Evolutionary conservation across 2,329 filamentous ascomycete genomes (phyloP), one percentile per base, ranked within the genome.

Genomic region (Pestalotiopsis sp.): DNA sequence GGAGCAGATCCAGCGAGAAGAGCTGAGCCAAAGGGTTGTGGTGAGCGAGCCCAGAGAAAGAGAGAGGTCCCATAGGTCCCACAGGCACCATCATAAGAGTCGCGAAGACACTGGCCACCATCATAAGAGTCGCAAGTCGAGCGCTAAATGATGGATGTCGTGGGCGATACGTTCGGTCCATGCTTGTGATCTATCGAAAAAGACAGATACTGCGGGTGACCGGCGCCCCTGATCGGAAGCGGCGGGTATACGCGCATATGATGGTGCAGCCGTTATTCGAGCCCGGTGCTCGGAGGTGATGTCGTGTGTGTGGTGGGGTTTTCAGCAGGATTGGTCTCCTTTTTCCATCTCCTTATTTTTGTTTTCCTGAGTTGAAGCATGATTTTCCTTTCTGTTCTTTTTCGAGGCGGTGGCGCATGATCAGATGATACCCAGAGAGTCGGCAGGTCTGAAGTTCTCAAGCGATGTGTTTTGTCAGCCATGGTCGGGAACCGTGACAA

Each of bases 401-500:
- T 36, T 36, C 6, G 31, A 36, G 25, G 49, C 63, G 38, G 56
- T 72, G 59, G 27, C 5, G 36, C 7, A 75, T 75, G 3, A 2
- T 36, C 31, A 36, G 31, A 36, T 9, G 17, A 36, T 66, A 58
- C 58, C 52, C 60, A 23, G 64, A 66, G 17, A 57, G 64, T 38
- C 14, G 45, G 45, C 45, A n/a, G 45, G 45, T n/a, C 45, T n/a
- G 20, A n/a, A n/a, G 11, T 52, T 52, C 45, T 52, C 17, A 17
- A 52, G 45, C 45, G 45, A 52, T 52, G 45, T 52, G 41, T 52
- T 52, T 52, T n/a, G 17, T 23, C 45, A n/a, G n/a, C 45, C 45
- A 52, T n/a, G 14, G 45, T 17, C 6, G 17, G 45, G 45, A 2
- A 52, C 45, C 45, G 11, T 52, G 45, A n/a, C 20, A n/a, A n/a